Base-by-base conservation (phyloP, 163 green algal genomes). In the Trebouxiophyceae sp. region DNA sequence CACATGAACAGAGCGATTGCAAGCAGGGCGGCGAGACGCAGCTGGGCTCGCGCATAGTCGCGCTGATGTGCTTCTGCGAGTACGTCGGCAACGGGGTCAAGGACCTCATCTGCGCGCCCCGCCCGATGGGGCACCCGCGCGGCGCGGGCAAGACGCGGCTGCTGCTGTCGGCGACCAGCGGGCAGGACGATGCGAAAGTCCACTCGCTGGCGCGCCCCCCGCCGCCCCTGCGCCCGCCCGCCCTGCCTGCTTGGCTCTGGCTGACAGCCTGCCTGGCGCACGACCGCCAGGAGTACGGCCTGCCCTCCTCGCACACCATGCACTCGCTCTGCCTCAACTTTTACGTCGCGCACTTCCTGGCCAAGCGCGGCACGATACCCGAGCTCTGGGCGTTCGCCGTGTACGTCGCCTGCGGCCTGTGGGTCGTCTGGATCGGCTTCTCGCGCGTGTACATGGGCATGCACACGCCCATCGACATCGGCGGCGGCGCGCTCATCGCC, bases 51-150 rank as follows among this genome's bases (percentile, higher is more conserved):
- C 26, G 68, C 24, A 57, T 78, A 4, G 54, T 73, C 2, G 50
- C 33, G 5, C 60, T 70, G 66, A 82, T 84, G 77, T 39, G 68
- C 1, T 54, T 80, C 23, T 70, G 71, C 7, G 34, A 79, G 27
- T 84, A 83, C 33, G 76, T 81, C 32, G 78, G 78, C 23, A 84
- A 84, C 54, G 75, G 67, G 7, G 73, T 83, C 26, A 84, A 84
- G 59, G 78, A 84, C 57, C 57, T 84, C n/a, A 47, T 83, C 1
- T 81, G 65, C 33, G 70, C 68, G 22, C 78, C 78, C 12, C 57
- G 78, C 5, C 78, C 78, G n/a, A 66, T 83, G 39, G 39, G 39
- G 19, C 39, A 50, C 39, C 39, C 39, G 12, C 12, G 19, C 12
- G 39, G 39, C 12, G 39, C 39, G 12, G 39, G 39, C 12, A 50